Conservation (phyloP, 768 basidiomycete species). For the Kondoa subrosea region DNA sequence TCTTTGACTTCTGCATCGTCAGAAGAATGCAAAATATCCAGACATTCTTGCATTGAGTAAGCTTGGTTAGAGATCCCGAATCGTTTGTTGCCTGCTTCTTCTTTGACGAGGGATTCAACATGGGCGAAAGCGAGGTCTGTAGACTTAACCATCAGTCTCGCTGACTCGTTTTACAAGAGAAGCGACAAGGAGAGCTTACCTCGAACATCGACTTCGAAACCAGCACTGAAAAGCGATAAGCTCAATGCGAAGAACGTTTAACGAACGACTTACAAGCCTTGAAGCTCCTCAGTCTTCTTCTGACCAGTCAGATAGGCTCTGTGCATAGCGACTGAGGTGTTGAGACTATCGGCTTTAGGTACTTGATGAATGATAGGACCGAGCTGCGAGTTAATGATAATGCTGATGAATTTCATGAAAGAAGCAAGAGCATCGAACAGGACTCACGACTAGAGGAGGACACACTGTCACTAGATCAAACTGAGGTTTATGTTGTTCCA, state of each 20-base stretch:
- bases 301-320: neutral
- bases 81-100: constrained; percentile 23
- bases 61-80: constrained; percentile 16
- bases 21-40: neutral
- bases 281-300: neutral
- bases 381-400: constrained; percentile 4
- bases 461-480: constrained; percentile 42
- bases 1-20: neutral
- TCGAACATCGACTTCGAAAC: constrained; percentile 32
- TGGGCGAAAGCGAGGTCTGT: constrained; percentile 32
- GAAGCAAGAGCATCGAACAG: neutral
- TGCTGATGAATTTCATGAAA: neutral
- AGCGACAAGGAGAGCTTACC: too few species aligned
- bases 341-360: constrained; percentile 31
- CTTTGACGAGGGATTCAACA: constrained; percentile 28
- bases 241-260: neutral
- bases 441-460: constrained; percentile 39
- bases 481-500: constrained; percentile 35
- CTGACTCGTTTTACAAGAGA: too few species aligned
- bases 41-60: neutral
- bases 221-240: neutral
- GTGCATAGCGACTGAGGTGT: constrained; percentile 27
- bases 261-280: constrained; percentile 2
- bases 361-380: constrained; percentile 35
- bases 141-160: too few species aligned